Conservation (phyloP, 805 yeast genomes). For the Kodamaea sagamina region DNA sequence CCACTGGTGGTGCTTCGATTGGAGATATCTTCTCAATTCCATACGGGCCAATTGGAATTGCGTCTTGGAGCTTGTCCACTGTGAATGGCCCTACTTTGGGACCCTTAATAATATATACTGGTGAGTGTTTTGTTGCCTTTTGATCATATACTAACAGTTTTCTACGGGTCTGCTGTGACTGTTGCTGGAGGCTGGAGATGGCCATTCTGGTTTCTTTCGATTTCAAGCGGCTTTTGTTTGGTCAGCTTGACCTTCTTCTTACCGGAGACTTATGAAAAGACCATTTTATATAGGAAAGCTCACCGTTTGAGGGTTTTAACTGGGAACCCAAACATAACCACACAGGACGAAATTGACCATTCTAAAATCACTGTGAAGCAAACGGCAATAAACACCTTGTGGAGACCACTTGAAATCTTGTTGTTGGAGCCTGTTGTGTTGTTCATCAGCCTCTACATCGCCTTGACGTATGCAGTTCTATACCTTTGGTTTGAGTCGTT, state of each 20-base stretch:
- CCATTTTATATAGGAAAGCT: conserved; percentile 51
- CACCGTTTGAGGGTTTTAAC: conserved; percentile 48
- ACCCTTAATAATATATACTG: conserved; percentile 42
- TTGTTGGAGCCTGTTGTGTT: conserved; percentile 58
- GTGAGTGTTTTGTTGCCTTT: conserved; percentile 42
- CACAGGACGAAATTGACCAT: conserved; percentile 41
- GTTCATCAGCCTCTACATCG: conserved; percentile 52
- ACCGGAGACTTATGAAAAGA: conserved; percentile 52
- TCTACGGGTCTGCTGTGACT: conserved; percentile 47
- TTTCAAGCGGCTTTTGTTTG: conserved; percentile 40
- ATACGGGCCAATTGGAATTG: conserved; percentile 48
- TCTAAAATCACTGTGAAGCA: conserved; percentile 18
- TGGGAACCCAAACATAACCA: conserved; percentile 46
- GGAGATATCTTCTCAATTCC: conserved; percentile 50
- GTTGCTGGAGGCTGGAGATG: conserved; percentile 53
- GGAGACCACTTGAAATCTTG: conserved; percentile 53
- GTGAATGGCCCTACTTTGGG: conserved; percentile 58
- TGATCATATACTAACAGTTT: conserved; percentile 53
- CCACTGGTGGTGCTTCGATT: conserved; percentile 58
- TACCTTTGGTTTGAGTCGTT: conserved; percentile 64
- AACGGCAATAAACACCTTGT: conserved; percentile 34
- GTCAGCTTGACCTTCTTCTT: conserved; percentile 36
- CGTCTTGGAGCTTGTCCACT: conserved; percentile 55
- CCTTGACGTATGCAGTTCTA: conserved; percentile 52
- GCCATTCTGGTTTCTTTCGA: conserved; percentile 53